phyloP scores from a whole-genome alignment of 306 rosid species.

The Lathyrus sativus region DNA sequence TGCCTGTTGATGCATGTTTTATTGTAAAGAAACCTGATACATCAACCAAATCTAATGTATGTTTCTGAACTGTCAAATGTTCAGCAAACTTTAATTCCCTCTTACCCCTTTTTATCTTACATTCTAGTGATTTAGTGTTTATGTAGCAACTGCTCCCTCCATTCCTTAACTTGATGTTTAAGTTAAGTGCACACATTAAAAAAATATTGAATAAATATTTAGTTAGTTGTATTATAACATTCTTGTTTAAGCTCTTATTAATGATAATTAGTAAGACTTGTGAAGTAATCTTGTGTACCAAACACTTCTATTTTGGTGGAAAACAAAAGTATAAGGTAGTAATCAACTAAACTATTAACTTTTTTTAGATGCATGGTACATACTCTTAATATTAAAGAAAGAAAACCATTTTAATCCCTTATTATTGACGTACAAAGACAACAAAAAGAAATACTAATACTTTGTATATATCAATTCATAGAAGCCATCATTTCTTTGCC shows the following conservation, averaged over 20 bases:
- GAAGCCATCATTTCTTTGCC: slow-evolving; percentile 17
- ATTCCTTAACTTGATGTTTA: too few relatives aligned
- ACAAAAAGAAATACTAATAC: neutral
- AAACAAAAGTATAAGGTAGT: neutral
- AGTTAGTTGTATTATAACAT: neutral
- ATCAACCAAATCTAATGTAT: neutral
- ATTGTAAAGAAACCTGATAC: slow-evolving; percentile 8
- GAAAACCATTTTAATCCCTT: neutral
- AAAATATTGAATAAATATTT: neutral
- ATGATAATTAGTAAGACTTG: neutral
- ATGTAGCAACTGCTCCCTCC: neutral
- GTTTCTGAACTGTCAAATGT: neutral
- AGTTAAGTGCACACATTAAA: too few relatives aligned
- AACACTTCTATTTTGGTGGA: neutral
- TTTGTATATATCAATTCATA: neutral
- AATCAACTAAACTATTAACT: neutral
- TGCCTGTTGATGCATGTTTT: slow-evolving; percentile 14
- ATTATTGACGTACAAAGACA: neutral
- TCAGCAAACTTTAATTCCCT: slow-evolving; percentile 8
- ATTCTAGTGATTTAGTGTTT: slow-evolving; percentile 2
- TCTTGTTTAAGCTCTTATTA: neutral
- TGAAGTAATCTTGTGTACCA: neutral
- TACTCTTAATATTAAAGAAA: neutral
- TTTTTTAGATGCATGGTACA: neutral
- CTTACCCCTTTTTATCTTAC: neutral